These are phyloP conservation scores for Straminergon stramineum DNA, from an alignment of 225 moss, liverwort and hornwort genomes.

Conservation along the genomic window DNA sequence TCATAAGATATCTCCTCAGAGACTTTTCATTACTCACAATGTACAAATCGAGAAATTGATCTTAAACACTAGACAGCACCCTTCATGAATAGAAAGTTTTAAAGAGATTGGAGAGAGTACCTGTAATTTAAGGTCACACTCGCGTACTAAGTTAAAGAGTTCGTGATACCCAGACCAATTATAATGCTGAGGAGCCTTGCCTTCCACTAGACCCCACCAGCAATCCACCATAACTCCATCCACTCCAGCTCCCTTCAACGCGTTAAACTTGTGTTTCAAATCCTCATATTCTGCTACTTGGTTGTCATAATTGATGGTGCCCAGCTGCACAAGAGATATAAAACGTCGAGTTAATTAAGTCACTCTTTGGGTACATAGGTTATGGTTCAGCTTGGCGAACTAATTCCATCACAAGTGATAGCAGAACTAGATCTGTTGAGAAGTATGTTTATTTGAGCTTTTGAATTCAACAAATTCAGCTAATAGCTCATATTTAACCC, in stretches of 20 bases:
- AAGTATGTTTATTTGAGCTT: neutral
- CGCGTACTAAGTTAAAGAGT: slow-evolving; percentile 58
- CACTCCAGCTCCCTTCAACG: slow-evolving; percentile 50
- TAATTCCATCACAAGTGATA: neutral
- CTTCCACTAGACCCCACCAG: slow-evolving; percentile 83
- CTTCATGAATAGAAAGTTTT: neutral
- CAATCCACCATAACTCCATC: slow-evolving; percentile 82
- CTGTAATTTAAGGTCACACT: slow-evolving; percentile 62
- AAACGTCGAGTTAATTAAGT: neutral
- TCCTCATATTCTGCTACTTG: slow-evolving; percentile 51
- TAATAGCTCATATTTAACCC: neutral
- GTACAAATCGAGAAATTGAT: neutral
- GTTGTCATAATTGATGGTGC: slow-evolving; percentile 43
- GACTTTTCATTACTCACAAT: neutral
- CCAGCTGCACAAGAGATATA: slow-evolving; percentile 19
- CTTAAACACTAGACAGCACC: neutral
- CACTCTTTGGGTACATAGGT: neutral
- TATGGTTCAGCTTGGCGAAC: neutral
- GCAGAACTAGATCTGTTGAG: neutral
- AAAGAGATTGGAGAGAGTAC: neutral
- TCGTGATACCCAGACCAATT: slow-evolving; percentile 64
- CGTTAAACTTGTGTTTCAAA: slow-evolving; percentile 43
- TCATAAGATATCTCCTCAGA: neutral
- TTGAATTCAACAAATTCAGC: neutral
- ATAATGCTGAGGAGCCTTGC: slow-evolving; percentile 53